Base-by-base conservation (phyloP, 164 flowering plant genomes). In the Platanus orientalis region DNA sequence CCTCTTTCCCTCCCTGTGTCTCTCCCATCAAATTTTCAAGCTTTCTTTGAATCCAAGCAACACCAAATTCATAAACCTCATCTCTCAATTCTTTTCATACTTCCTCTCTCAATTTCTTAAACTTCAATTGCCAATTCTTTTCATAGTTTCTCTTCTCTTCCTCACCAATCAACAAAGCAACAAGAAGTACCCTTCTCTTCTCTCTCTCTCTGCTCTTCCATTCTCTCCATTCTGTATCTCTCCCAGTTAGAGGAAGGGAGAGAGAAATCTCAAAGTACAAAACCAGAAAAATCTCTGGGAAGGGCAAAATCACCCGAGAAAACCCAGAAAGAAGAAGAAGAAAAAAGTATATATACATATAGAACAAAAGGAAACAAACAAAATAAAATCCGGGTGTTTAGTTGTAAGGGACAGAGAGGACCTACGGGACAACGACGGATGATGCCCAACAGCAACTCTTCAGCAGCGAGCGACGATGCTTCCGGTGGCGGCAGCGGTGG, bases 171-270 rank as follows among this genome's bases (percentile, higher is more conserved):
- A 45, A 16, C 32, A n/a, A n/a, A n/a, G n/a, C n/a, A n/a, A n/a
- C n/a, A n/a, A n/a, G n/a, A n/a, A n/a, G n/a, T n/a, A n/a, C n/a
- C n/a, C n/a, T n/a, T 24, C 24, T 19, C 24, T 24, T 47, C 65
- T 67, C 55, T 45, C 25, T 51, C 30, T 52, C 50, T 58, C 23
- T 32, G 20, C 16, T 1, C 20, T 20, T 57, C 47, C 28, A 52
- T 39, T 58, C 57, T 57, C 61, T 54, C 30, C 26, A 42, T 42
- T 36, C 29, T 23, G 12, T 60, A 23, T 51, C 30, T 36, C 57
- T 58, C 53, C 39, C n/a, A 26, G 28, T 3, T 16, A 60, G 62
- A 59, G 63, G 36, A 61, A 60, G 60, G 65, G 55, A 57, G 52
- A 58, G 57, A 50, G 69, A 29, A 51, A 58, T 39, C 34, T 21